Conservation (phyloP, 768 basidiomycete species). For the Galerina sulciceps region DNA sequence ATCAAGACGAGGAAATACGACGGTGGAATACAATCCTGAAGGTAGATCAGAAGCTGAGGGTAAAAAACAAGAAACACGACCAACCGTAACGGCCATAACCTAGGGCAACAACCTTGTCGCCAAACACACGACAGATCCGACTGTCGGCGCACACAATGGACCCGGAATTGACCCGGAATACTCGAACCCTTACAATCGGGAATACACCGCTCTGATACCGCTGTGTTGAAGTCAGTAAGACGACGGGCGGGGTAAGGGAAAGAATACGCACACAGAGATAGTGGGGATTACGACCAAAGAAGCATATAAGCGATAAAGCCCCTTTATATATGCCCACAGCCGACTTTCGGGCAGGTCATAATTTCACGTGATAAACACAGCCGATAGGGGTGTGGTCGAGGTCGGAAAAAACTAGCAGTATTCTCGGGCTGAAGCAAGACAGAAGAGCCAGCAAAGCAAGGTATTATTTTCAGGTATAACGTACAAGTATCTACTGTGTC, state of each 20-base stretch:
- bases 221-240: neutral
- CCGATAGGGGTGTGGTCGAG: too few relatives aligned
- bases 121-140: neutral
- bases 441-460: too few relatives aligned
- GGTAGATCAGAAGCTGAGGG: neutral
- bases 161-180: neutral
- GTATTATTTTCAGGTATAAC: neutral
- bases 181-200: slow-evolving; percentile 11
- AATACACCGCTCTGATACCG: slow-evolving; percentile 6
- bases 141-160: slow-evolving; percentile 5
- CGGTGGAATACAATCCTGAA: neutral
- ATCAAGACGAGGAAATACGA: slow-evolving; percentile 8
- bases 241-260: neutral
- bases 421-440: too few relatives aligned
- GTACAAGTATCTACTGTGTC: neutral
- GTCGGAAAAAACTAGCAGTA: too few relatives aligned
- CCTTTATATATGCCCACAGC: slow-evolving; percentile 13
- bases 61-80: neutral
- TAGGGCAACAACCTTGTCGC: slow-evolving; percentile 4
- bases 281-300: slow-evolving; percentile 24
- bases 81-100: neutral
- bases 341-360: slow-evolving; percentile 22
- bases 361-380: slow-evolving; percentile 1
- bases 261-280: slow-evolving; percentile 13
- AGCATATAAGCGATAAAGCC: neutral